Evolutionary conservation across 2,329 filamentous ascomycete genomes (phyloP).

Genomic region (Alternaria ventricosa): DNA sequence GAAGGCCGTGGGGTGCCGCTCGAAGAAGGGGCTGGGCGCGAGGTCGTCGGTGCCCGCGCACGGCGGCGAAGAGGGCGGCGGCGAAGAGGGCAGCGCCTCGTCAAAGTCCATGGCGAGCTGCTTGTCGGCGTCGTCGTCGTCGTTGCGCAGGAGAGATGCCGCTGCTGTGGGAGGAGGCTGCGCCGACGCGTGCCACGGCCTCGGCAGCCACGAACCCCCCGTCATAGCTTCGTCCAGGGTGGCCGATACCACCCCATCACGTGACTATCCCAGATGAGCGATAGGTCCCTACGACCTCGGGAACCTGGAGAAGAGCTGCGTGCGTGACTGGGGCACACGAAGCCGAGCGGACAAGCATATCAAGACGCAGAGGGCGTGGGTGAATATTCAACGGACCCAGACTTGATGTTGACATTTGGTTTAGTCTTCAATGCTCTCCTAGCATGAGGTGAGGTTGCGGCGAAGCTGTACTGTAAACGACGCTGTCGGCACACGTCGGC

Average conservation of each 20-base stretch:
- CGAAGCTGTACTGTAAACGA: background rate
- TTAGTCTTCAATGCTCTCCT: background rate
- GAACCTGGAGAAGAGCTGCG: background rate
- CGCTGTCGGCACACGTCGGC: constrained; percentile 1
- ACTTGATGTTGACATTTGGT: background rate
- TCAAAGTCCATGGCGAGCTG: constrained; percentile 29
- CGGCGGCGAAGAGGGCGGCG: constrained; percentile 26
- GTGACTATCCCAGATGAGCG: background rate
- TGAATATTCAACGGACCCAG: background rate
- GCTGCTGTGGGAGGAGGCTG: constrained; percentile 2
- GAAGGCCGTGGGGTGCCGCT: constrained; percentile 19
- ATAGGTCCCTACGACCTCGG: background rate
- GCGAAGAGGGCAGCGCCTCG: constrained; percentile 29
- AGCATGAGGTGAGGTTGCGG: background rate
- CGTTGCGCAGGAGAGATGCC: background rate
- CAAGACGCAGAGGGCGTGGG: background rate
- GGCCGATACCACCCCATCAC: background rate
- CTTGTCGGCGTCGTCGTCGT: background rate
- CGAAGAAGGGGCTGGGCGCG: constrained; percentile 33
- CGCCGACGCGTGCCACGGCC: constrained; percentile 17
- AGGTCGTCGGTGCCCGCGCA: constrained; percentile 26
- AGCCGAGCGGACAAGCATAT: background rate
- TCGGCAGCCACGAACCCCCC: constrained; percentile 14
- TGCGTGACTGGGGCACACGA: background rate
- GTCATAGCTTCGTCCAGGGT: constrained; percentile 25